Conservation (phyloP, 345 rosid genomes). For the Litchi chinensis region DNA sequence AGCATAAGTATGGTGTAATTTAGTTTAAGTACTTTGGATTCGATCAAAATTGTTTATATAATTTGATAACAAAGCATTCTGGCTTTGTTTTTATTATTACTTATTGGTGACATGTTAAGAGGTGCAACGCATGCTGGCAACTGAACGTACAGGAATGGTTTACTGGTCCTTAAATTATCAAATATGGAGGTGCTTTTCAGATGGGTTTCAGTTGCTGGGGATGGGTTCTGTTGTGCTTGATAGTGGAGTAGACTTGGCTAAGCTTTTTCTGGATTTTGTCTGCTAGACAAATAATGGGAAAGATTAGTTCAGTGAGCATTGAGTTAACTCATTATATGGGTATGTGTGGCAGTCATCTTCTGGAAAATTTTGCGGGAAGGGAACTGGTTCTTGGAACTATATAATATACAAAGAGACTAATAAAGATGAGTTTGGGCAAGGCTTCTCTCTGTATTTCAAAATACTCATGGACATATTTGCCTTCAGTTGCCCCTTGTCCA, state of each 20-base stretch:
- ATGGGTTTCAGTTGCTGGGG: too few species aligned
- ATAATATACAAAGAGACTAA: not conserved
- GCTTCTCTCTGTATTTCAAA: not conserved
- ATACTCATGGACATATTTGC: not conserved
- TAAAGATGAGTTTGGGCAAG: not conserved
- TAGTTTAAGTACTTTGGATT: not conserved
- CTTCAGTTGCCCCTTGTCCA: not conserved
- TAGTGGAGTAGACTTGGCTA: too few species aligned
- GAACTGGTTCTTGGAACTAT: not conserved
- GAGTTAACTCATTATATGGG: not conserved
- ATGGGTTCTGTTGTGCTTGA: too few species aligned
- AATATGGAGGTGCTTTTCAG: too few species aligned
- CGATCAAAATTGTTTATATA: too few species aligned
- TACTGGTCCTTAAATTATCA: too few species aligned
- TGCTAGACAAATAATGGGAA: not conserved
- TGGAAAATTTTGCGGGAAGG: not conserved
- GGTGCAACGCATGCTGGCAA: not conserved
- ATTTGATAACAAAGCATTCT: not conserved
- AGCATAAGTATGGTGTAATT: not conserved
- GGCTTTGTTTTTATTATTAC: not conserved
- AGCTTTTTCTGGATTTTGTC: too few species aligned
- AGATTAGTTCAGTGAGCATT: not conserved
- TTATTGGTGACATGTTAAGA: not conserved
- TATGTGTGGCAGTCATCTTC: not conserved
- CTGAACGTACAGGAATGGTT: too few species aligned